These are phyloP conservation scores for Adansonia gregorii DNA, from an alignment of 441 rosid species.

Conservation along the genomic window DNA sequence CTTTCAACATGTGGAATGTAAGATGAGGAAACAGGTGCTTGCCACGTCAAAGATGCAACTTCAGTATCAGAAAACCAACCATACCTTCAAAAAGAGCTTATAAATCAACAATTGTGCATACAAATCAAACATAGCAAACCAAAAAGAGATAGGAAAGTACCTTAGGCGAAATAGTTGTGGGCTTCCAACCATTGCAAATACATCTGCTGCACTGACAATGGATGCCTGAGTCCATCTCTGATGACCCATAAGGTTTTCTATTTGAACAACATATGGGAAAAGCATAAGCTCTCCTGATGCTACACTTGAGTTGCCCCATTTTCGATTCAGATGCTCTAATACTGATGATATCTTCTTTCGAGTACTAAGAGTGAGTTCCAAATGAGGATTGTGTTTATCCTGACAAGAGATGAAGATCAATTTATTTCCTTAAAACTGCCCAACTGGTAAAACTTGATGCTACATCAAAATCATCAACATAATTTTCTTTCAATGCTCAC, in stretches of 20 bases:
- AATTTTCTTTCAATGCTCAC: slow-evolving; percentile 50
- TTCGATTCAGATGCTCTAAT: slow-evolving; percentile 87
- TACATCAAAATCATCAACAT: slow-evolving; percentile 28
- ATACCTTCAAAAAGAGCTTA: slow-evolving; percentile 64
- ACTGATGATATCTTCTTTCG: slow-evolving; percentile 97
- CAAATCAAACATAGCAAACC: slow-evolving; percentile 23
- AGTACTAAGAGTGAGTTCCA: slow-evolving; percentile 92
- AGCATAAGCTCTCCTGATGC: slow-evolving; percentile 84
- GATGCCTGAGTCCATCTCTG: slow-evolving; percentile 88
- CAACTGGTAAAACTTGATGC: neutral
- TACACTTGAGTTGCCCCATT: slow-evolving; percentile 89
- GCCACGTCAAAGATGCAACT: slow-evolving; percentile 43
- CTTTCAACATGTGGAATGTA: slow-evolving; percentile 46
- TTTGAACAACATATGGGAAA: slow-evolving; percentile 71
- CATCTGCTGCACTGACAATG: slow-evolving; percentile 62
- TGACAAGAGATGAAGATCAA: slow-evolving; percentile 45
- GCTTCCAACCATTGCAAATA: slow-evolving; percentile 66
- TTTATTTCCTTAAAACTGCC: slow-evolving; percentile 27
- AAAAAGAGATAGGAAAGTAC: slow-evolving; percentile 45
- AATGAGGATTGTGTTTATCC: slow-evolving; percentile 92
- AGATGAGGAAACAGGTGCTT: slow-evolving; percentile 42
- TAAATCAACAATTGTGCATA: slow-evolving; percentile 24
- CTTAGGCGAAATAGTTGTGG: slow-evolving; percentile 88
- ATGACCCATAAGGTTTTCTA: slow-evolving; percentile 58
- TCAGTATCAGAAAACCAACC: slow-evolving; percentile 78